These are phyloP conservation scores for Dispira parvispora DNA, from an alignment of 192 early-diverging fungal species.

Conservation along the genomic window DNA sequence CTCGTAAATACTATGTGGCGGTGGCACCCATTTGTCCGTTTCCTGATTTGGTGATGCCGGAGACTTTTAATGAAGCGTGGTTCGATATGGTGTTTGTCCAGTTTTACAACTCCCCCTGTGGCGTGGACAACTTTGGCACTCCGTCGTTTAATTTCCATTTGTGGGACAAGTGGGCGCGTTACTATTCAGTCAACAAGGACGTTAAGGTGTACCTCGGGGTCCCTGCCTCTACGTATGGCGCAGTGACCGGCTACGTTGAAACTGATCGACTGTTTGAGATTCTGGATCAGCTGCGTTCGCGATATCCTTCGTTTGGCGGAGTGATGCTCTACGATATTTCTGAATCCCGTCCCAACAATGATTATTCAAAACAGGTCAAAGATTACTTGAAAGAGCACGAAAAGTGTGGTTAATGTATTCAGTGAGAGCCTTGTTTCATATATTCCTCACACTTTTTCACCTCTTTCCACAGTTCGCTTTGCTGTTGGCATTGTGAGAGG, in stretches of 20 bases:
- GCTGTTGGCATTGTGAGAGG: too few relatives aligned
- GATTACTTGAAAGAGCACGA: not conserved
- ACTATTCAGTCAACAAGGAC: constrained; percentile 32
- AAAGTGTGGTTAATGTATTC: not conserved
- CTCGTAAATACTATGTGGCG: constrained; percentile 4
- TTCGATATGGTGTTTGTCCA: constrained; percentile 9
- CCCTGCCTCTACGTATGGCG: constrained; percentile 34
- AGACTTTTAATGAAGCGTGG: constrained; percentile 10
- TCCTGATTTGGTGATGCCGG: constrained; percentile 8
- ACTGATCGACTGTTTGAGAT: constrained; percentile 29
- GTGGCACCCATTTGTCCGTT: constrained; percentile 4
- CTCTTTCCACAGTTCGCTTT: too few relatives aligned
- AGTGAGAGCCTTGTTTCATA: too few relatives aligned
- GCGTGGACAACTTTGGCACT: constrained; percentile 9
- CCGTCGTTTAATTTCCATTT: constrained; percentile 17
- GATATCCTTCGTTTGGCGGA: constrained; percentile 44
- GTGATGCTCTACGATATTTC: constrained; percentile 64
- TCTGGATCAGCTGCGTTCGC: constrained; percentile 26
- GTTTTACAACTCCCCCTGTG: constrained; percentile 13
- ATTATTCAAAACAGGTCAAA: constrained; percentile 5
- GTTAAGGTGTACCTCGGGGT: constrained; percentile 44
- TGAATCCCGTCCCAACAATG: constrained; percentile 35
- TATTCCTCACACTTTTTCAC: too few relatives aligned
- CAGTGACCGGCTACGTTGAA: constrained; percentile 40
- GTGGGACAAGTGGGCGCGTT: constrained; percentile 44